Evolutionary conservation across 2,329 filamentous ascomycete genomes (phyloP), one percentile per base, ranked within the genome.

Genomic region (Alternaria infectoria): DNA sequence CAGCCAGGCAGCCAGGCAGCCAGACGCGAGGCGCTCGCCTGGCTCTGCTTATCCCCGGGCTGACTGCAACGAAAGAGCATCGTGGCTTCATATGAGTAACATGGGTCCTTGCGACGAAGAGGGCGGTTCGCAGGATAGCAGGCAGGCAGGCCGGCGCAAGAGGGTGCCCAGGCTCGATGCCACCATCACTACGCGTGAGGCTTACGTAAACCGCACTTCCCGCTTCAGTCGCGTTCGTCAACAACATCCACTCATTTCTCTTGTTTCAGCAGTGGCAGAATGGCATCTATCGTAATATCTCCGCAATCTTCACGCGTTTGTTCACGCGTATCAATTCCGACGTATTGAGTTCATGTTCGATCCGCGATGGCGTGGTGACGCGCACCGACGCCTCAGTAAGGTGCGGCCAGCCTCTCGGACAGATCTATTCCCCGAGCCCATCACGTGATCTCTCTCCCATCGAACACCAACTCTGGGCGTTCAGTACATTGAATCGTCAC

Each of bases 1-100:
- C 15, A 40, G 32, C 43, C 40, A 62, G 59, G 59, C 59, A 54
- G 47, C 54, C n/a, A n/a, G n/a, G n/a, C n/a, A n/a, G n/a, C n/a
- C 59, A 51, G 21, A 11, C 46, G 23, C 26, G 54, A 44, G 32
- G 26, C 28, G 19, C 59, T 58, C 57, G 32, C n/a, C 59, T 46
- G 21, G 25, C 50, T 15, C 46, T 61, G 54, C 26, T 52, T 62
- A 58, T 58, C 19, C 32, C 59, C 46, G 59, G 19, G 6, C 21
- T 49, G 26, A 21, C 11, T 28, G 17, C 7, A n/a, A 9, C 32
- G 11, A 21, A 13, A 19, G 47, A 32, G 47, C 47, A 32, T 51
- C 32, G 47, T 51, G 17, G 26, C 28, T 51, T 51, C 17, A 32
- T 51, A 17, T 19, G 26, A 17, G 7, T 10, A 15, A 21, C 15